Conservation (phyloP, 2,329 filamentous ascomycete species). For the Rutstroemia sp. region DNA sequence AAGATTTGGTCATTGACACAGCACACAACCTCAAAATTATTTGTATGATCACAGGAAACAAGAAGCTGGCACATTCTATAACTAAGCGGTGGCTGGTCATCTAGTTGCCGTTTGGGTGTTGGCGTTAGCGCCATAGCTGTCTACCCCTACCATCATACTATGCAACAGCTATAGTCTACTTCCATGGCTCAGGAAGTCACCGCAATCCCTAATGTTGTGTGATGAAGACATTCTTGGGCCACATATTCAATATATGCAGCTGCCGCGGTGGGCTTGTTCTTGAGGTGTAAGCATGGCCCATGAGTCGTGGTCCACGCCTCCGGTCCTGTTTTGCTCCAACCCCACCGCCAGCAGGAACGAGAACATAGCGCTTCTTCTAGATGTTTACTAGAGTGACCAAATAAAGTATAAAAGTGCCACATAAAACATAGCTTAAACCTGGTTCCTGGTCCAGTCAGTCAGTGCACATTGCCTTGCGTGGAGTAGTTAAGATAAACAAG, state of each 20-base stretch:
- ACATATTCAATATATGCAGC: too few relatives aligned
- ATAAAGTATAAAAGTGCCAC: background rate
- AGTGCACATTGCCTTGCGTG: background rate
- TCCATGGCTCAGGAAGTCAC: too few relatives aligned
- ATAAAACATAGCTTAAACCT: background rate
- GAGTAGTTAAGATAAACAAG: background rate
- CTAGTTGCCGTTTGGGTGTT: conserved; percentile 5
- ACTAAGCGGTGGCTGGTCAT: conserved; percentile 49
- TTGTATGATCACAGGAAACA: conserved; percentile 57
- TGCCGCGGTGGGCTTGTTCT: too few relatives aligned
- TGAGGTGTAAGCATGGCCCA: too few relatives aligned
- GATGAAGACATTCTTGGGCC: too few relatives aligned
- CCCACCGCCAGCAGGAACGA: background rate
- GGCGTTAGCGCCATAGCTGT: too few relatives aligned
- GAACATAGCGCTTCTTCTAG: background rate
- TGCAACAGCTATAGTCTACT: too few relatives aligned
- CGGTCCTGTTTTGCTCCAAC: too few relatives aligned
- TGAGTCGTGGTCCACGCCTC: too few relatives aligned
- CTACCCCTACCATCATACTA: too few relatives aligned
- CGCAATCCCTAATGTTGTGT: too few relatives aligned
- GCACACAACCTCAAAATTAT: conserved; percentile 68
- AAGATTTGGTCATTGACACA: conserved; percentile 61
- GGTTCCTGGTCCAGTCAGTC: background rate
- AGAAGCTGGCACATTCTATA: conserved; percentile 49
- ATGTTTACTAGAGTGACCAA: background rate